Conservation (phyloP, 805 yeast genomes). For the Hemisphaericaspora nanyangensis region DNA sequence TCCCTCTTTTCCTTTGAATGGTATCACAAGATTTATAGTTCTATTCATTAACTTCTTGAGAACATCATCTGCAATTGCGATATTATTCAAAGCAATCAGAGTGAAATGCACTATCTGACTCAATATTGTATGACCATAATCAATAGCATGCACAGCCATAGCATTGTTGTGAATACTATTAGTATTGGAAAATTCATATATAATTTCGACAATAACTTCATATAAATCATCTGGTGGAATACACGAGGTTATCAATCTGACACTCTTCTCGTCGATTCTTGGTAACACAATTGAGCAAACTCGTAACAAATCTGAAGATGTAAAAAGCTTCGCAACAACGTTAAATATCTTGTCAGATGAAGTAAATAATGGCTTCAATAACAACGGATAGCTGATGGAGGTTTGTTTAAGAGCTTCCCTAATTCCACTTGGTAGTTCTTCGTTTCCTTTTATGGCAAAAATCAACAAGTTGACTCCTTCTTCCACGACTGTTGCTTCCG, state of each 20-base stretch:
- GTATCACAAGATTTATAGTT: constrained; percentile 29
- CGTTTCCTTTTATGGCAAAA: constrained; percentile 35
- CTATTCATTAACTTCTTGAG: constrained; percentile 21
- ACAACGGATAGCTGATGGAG: constrained; percentile 26
- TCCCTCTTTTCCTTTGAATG: constrained; percentile 28
- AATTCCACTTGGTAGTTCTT: constrained; percentile 25
- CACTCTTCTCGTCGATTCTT: constrained; percentile 17
- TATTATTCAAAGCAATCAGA: constrained; percentile 19
- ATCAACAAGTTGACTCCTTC: constrained; percentile 38
- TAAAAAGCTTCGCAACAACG: constrained; percentile 22
- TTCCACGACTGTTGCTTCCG: constrained; percentile 21
- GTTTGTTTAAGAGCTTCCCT: constrained; percentile 19
- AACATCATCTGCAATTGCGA: constrained; percentile 32
- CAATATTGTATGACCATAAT: constrained; percentile 13
- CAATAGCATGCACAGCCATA: constrained; percentile 30
- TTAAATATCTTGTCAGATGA: constrained; percentile 21
- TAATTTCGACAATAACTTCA: constrained; percentile 22
- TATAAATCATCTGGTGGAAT: constrained; percentile 26
- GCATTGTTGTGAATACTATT: constrained; percentile 27
- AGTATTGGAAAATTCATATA: constrained; percentile 29
- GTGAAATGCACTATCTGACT: constrained; percentile 25
- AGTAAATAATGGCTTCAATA: constrained; percentile 29
- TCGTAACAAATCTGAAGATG: constrained; percentile 33
- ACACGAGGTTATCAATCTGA: constrained; percentile 19
- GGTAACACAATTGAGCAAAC: constrained; percentile 22